Base-by-base conservation (phyloP, 179 eudicot species). In the Dionaea muscipula region DNA sequence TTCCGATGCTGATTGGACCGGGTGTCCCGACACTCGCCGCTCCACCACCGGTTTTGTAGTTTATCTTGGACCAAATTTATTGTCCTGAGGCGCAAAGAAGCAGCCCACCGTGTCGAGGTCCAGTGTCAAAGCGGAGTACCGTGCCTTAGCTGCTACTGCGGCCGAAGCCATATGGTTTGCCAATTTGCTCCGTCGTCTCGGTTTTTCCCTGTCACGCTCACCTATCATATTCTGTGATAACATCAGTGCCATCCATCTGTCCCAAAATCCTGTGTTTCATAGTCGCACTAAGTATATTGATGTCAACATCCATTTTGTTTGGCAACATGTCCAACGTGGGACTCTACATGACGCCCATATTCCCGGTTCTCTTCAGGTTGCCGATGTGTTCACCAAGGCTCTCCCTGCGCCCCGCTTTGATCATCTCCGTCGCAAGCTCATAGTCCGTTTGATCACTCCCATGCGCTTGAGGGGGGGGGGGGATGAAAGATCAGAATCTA, bases 281-380 rank as follows among this genome's bases (percentile, higher is more conserved):
- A 43, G 56, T 1, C 33, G 56, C 17, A 38, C 37, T 45, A 55
- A 55, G 7, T 46, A 55, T 55, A 16, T 55, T 2, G 41, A 22
- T 3, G 2, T 28, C 1, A 18, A 31, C 0, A 26, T 8, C 13
- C 38, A 57, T n/a, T 62, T 62, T n/a, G 27, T 62, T 9, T 28
- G 43, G 1, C 41, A 62, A 21, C 59, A 62, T 2, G 59, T 62
- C n/a, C n/a, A n/a, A n/a, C n/a, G n/a, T n/a, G n/a, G n/a, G n/a
- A n/a, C n/a, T n/a, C n/a, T n/a, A n/a, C n/a, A n/a, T n/a, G n/a
- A n/a, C n/a, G n/a, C n/a, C n/a, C n/a, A n/a, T n/a, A n/a, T n/a
- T n/a, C n/a, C n/a, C n/a, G n/a, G n/a, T n/a, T n/a, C n/a, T n/a
- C n/a, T n/a, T n/a, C n/a, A n/a, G n/a, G n/a, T n/a, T n/a, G n/a